Percentiles rank a stretch among this genome's conserved stretches.
These are phyloP conservation scores for Podaxis pistillaris DNA, from an alignment of 768 basidiomycete genomes.

Conservation along the genomic window DNA sequence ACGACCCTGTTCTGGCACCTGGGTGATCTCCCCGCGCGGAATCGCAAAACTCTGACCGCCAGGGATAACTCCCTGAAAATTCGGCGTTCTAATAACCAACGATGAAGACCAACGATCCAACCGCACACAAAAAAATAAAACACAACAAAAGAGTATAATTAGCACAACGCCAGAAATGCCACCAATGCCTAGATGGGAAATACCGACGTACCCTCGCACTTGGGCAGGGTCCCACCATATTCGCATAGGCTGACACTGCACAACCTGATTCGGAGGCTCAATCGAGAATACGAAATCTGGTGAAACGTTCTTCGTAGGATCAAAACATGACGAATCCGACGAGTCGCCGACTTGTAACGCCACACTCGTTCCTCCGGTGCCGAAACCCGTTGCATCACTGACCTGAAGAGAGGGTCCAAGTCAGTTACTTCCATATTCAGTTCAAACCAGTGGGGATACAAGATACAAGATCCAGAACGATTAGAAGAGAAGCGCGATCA, in stretches of 20 bases:
- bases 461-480: neutral
- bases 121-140: neutral
- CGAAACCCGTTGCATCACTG: constrained; percentile 46
- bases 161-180: neutral
- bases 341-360: constrained; percentile 54
- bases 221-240: constrained; percentile 59
- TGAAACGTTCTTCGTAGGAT: constrained; percentile 42
- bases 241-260: constrained; percentile 62
- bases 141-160: neutral
- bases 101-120: neutral
- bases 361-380: constrained; percentile 72
- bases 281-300: constrained; percentile 62
- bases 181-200: neutral
- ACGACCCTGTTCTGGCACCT: constrained; percentile 43
- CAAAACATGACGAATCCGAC: constrained; percentile 58
- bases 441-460: neutral
- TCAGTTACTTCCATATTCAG: neutral
- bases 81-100: constrained; percentile 43
- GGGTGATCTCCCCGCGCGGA: constrained; percentile 47
- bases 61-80: constrained; percentile 72
- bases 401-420: constrained; percentile 22
- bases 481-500: neutral
- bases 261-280: constrained; percentile 58
- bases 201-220: constrained; percentile 50
- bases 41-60: constrained; percentile 75